phyloP scores from a whole-genome alignment of 306 rosid species.

The Carpinus viminea region DNA sequence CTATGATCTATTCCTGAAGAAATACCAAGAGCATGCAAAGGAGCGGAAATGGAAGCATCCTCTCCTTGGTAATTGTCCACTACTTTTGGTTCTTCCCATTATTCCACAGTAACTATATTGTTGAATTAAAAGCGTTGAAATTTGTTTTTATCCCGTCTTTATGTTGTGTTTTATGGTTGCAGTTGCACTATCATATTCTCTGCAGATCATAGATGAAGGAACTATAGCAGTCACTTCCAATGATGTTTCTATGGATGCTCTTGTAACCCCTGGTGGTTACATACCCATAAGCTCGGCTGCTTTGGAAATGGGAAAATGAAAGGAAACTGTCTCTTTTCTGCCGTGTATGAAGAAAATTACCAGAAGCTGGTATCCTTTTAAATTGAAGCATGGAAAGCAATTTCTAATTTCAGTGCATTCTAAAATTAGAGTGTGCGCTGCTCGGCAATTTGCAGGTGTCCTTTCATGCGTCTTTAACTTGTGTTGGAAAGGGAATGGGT shows the following conservation, averaged over 20 bases:
- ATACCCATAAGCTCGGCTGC: conserved; percentile 71
- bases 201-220: conserved; percentile 82
- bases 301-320: conserved; percentile 41
- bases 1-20: conserved; percentile 79
- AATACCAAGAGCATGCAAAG: conserved; percentile 71
- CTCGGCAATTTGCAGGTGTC: neutral
- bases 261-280: conserved; percentile 76
- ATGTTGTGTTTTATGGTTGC: conserved; percentile 30
- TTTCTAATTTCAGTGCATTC: neutral
- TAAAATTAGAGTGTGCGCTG: neutral
- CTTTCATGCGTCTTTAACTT: neutral
- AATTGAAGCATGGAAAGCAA: neutral
- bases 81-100: neutral
- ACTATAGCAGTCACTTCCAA: conserved; percentile 61
- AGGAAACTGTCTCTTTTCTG: neutral
- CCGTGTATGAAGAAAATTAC: neutral
- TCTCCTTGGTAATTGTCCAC: conserved; percentile 58
- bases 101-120: neutral
- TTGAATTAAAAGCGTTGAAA: neutral
- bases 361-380: neutral
- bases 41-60: conserved; percentile 81
- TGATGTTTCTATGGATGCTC: conserved; percentile 76
- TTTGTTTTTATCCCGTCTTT: neutral
- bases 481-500: neutral
- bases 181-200: conserved; percentile 83